phyloP scores from a whole-genome alignment of 2,329 filamentous ascomycete species.

The Cladosporium phlei region DNA sequence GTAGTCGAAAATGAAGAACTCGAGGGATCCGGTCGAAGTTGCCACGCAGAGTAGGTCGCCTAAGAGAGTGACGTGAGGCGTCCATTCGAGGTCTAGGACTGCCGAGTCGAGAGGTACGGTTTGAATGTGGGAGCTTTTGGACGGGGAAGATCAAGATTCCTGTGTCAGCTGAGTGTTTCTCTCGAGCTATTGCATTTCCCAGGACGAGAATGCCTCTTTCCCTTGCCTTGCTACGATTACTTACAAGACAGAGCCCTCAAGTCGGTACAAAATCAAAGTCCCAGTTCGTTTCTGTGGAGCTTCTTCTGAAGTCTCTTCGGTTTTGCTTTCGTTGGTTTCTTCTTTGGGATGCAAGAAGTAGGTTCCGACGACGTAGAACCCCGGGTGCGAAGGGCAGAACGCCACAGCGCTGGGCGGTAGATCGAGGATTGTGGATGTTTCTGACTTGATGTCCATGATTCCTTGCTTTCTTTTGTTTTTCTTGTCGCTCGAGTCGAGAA shows the following conservation, averaged over 20 bases:
- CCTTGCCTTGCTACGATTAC: too few species aligned
- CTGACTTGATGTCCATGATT: slow-evolving; percentile 24
- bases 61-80: slow-evolving; percentile 41
- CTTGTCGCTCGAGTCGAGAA: too few species aligned
- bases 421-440: slow-evolving; percentile 51
- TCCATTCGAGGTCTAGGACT: slow-evolving; percentile 81
- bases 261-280: slow-evolving; percentile 63
- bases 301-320: slow-evolving; percentile 11
- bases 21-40: slow-evolving; percentile 69
- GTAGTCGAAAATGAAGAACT: slow-evolving; percentile 48
- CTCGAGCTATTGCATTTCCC: too few species aligned
- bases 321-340: too few species aligned
- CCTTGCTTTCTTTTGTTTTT: too few species aligned
- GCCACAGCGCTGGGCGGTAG: slow-evolving; percentile 74
- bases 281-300: slow-evolving; percentile 54
- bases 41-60: slow-evolving; percentile 62
- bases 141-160: too few species aligned
- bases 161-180: too few species aligned
- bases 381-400: slow-evolving; percentile 59
- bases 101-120: slow-evolving; percentile 63
- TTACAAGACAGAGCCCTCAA: slow-evolving; percentile 55
- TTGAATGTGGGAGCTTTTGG: slow-evolving; percentile 20
- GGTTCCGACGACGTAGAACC: slow-evolving; percentile 75
- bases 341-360: slow-evolving; percentile 62
- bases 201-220: too few species aligned